A percentile compares a stretch with the other conserved stretches of the same genome.
phyloP scores from a whole-genome alignment of 345 rosid species.

The Populus euphratica region DNA sequence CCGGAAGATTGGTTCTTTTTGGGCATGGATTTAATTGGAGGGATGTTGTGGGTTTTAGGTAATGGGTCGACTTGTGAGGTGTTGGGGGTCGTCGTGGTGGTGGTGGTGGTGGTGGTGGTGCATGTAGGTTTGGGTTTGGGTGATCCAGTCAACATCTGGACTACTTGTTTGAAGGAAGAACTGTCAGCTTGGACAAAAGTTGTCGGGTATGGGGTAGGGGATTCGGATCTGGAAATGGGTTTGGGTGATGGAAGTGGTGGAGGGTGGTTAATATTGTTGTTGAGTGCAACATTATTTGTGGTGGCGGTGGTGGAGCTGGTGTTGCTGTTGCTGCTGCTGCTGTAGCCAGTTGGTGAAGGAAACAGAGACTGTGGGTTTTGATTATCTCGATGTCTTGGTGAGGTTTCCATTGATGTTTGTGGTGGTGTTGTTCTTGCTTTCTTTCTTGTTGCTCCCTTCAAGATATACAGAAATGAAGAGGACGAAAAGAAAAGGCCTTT shows the following conservation, averaged over 20 bases:
- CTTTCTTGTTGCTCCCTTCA: no score
- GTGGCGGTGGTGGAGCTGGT: conserved; percentile 23
- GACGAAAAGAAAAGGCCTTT: conserved; percentile 5
- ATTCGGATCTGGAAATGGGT: conserved; percentile 74
- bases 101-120: conserved; percentile 13
- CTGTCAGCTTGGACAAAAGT: conserved; percentile 97
- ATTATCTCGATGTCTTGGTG: conserved; percentile 42
- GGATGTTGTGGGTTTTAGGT: conserved; percentile 64
- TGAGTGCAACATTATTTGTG: conserved; percentile 29
- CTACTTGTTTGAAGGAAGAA: conserved; percentile 92
- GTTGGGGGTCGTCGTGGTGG: background rate
- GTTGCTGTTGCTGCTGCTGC: conserved; percentile 34
- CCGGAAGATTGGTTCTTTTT: conserved; percentile 71
- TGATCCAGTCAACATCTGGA: conserved; percentile 97
- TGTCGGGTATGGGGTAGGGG: conserved; percentile 81
- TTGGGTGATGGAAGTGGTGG: conserved; percentile 37
- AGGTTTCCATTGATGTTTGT: conserved; percentile 55
- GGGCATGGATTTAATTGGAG: conserved; percentile 85
- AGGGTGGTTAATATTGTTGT: conserved; percentile 14
- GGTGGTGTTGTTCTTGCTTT: background rate
- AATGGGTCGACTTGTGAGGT: conserved; percentile 31
- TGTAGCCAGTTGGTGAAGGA: conserved; percentile 54
- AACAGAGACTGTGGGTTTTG: conserved; percentile 30
- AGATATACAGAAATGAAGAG: background rate
- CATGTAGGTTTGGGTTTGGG: conserved; percentile 18